Evolutionary conservation across 805 yeast species (phyloP), one percentile per base, ranked within the genome.

Genomic region (Wickerhamomyces kurtzmanii): DNA sequence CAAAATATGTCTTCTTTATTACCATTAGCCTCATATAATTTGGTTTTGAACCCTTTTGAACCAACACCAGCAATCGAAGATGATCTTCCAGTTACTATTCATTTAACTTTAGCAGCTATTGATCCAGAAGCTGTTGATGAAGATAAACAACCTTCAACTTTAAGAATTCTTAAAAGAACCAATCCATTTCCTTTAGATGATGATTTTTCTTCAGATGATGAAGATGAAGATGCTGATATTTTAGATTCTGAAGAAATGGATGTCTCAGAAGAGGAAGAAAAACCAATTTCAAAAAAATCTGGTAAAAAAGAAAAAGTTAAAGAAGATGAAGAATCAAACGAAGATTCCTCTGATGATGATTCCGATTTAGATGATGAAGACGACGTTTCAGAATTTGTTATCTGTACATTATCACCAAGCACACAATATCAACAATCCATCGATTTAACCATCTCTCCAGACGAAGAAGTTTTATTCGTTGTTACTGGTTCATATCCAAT

Each of bases 401-500:
- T 91, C 37, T 81, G 94, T 62, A 91, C 98, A 31, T 69, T 91
- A 39, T 76, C 93, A 31, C 97, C 98, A 57, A 68, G 76, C 49
- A 51, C 68, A 30, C 84, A 76, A 55, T 80, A 55, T 58, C 99
- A 91, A 68, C 97, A 89, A 68, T 65, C 93, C 31, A 55, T 91
- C 32, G 96, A 91, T 51, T 62, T 91, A 40, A 83, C 93, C 49
- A 80, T 91, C 49, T 71, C 79, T 31, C 94, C 97, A 49, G 89
- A 77, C 49, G 98, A 91, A 64, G 94, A 87, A 51, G 85, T 91
- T 37, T 76, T 68, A 65, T 91, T 91, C 51, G 94, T 85, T 50
- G 96, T 83, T 32, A 81, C 95, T 37, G 98, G 98, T 51, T 85
- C 96, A 16, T 89, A 86, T 66, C 81, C 94, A 41, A 68, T 91